These are phyloP conservation scores for Myrica gale DNA, from an alignment of 306 rosid genomes.

Conservation along the genomic window DNA sequence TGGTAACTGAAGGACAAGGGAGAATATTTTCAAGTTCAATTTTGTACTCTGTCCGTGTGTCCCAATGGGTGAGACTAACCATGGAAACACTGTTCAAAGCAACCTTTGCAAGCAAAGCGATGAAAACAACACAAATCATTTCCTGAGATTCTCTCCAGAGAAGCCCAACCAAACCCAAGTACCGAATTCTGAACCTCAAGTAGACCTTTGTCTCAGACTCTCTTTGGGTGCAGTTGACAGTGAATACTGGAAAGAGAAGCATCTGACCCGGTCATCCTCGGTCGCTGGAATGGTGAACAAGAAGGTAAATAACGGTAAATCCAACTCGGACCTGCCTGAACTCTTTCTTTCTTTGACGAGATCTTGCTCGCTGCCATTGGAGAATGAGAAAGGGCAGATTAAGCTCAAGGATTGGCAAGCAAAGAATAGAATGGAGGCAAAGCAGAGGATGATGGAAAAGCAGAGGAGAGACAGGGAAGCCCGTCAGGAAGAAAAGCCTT, in stretches of 20 bases:
- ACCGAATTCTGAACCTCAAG: slow-evolving; percentile 8
- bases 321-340: not conserved
- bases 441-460: slow-evolving; percentile 28
- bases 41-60: not conserved
- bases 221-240: slow-evolving; percentile 33
- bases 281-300: slow-evolving; percentile 24
- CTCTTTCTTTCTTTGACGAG: slow-evolving; percentile 31
- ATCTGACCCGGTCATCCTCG: slow-evolving; percentile 29
- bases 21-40: not conserved
- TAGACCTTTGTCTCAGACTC: slow-evolving; percentile 44
- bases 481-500: slow-evolving; percentile 17
- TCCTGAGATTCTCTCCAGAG: slow-evolving; percentile 14
- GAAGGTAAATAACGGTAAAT: not conserved
- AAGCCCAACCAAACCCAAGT: not conserved
- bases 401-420: slow-evolving; percentile 30
- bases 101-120: not conserved
- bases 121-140: slow-evolving; percentile 14
- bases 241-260: slow-evolving; percentile 7
- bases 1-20: not conserved
- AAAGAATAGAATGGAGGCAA: slow-evolving; percentile 31
- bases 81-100: not conserved
- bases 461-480: slow-evolving; percentile 27
- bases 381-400: slow-evolving; percentile 11
- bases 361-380: slow-evolving; percentile 37
- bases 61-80: slow-evolving; percentile 16